A percentile compares a stretch with the other conserved stretches of the same genome.
Evolutionary conservation across 441 rosid genomes (phyloP).

Genomic region (Jatropha podagrica): DNA sequence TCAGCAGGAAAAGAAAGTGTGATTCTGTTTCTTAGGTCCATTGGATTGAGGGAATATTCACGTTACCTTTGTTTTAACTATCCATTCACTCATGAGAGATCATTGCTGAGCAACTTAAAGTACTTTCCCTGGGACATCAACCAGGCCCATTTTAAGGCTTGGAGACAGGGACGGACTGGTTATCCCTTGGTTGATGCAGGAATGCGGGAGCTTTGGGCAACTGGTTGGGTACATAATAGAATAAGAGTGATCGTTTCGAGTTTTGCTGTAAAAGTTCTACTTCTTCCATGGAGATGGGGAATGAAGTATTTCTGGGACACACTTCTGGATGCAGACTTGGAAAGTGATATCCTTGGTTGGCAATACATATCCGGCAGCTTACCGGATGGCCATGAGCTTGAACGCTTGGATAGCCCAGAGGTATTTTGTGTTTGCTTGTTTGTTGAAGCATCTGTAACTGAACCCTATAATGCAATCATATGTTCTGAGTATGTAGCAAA

Average conservation of each 20-base stretch:
- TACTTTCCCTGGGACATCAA: constrained; percentile 79
- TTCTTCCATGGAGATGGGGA: constrained; percentile 97
- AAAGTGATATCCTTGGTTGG: constrained; percentile 89
- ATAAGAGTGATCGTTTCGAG: constrained; percentile 85
- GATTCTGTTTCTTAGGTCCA: constrained; percentile 62
- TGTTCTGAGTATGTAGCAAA: background rate
- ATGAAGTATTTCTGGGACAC: constrained; percentile 97
- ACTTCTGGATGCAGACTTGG: constrained; percentile 87
- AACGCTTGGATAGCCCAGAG: constrained; percentile 83
- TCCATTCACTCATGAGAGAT: constrained; percentile 80
- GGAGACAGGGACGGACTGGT: constrained; percentile 95
- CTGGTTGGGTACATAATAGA: constrained; percentile 89
- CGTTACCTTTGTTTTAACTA: constrained; percentile 92
- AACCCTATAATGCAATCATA: background rate
- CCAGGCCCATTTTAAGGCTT: constrained; percentile 63
- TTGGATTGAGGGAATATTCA: constrained; percentile 84
- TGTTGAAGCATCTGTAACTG: background rate
- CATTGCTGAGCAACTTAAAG: constrained; percentile 61
- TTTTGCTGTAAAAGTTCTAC: constrained; percentile 82
- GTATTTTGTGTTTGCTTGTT: constrained; percentile 30
- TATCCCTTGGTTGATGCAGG: constrained; percentile 97
- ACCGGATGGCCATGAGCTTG: constrained; percentile 90
- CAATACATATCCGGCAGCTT: constrained; percentile 93
- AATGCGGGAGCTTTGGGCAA: constrained; percentile 99
- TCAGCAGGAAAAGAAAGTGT: constrained; percentile 59